Conservation (phyloP, 495 filamentous ascomycete species). For the Clohesyomyces aquaticus region DNA sequence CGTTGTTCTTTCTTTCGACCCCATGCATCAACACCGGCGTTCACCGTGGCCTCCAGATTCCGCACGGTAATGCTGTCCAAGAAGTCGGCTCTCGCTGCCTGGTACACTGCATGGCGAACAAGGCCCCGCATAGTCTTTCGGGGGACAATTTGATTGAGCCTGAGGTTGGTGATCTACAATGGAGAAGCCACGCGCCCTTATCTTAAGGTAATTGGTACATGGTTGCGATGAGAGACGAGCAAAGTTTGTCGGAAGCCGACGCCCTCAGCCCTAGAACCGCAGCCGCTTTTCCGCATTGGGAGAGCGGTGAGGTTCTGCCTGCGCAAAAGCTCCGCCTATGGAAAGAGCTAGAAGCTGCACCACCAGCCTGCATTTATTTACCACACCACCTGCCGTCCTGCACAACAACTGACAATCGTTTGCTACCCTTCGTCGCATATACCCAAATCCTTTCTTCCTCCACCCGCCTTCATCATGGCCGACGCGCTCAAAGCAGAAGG, state of each 20-base stretch:
- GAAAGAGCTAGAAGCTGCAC: conserved; percentile 35
- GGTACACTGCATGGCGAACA: conserved; percentile 16
- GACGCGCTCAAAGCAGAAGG: conserved; percentile 85
- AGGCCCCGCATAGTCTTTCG: background rate
- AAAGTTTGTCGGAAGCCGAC: no score
- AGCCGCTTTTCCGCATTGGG: conserved; percentile 19
- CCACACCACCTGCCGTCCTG: conserved; percentile 24
- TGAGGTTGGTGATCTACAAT: no score
- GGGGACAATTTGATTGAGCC: background rate
- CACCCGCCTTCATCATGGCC: conserved; percentile 44
- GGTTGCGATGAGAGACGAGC: background rate
- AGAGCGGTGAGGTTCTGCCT: background rate
- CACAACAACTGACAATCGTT: conserved; percentile 6
- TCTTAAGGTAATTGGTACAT: background rate
- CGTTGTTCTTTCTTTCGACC: conserved; percentile 59
- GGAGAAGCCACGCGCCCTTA: no score
- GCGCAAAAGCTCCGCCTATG: conserved; percentile 31
- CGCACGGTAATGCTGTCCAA: conserved; percentile 48
- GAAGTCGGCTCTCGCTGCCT: background rate
- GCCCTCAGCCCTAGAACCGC: conserved; percentile 32
- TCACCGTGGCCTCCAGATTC: conserved; percentile 54
- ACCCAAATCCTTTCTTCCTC: no score
- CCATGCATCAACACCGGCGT: conserved; percentile 60
- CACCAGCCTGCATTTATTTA: conserved; percentile 29
- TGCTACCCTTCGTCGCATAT: conserved; percentile 7